Percentiles rank a stretch among this genome's conserved stretches.
phyloP scores from a whole-genome alignment of 192 early-diverging fungal genomes.

The Blastocladiella britannica region DNA sequence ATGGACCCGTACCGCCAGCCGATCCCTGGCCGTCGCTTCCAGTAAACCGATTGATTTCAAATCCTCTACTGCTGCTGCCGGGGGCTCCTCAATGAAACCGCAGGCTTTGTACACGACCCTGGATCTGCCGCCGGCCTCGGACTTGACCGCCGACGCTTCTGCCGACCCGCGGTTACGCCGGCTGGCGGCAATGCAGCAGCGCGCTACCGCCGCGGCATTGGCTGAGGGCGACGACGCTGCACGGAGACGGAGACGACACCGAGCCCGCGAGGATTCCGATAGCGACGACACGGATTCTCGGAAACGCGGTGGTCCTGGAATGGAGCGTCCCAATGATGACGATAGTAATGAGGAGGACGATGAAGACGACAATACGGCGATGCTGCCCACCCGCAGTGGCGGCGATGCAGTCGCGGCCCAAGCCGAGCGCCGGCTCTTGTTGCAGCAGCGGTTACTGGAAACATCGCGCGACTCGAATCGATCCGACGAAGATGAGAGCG shows the following conservation, averaged over 20 bases:
- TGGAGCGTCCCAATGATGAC: constrained; percentile 8
- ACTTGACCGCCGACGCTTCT: neutral
- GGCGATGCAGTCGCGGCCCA: neutral
- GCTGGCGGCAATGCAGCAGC: too few relatives aligned
- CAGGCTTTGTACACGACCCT: too few relatives aligned
- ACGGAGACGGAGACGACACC: neutral
- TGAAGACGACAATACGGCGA: constrained; percentile 2
- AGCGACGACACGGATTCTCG: constrained; percentile 3
- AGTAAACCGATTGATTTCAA: constrained; percentile 22
- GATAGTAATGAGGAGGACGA: constrained; percentile 13
- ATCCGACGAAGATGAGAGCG: constrained; percentile 19
- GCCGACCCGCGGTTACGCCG: neutral
- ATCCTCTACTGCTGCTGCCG: constrained; percentile 14
- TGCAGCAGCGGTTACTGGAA: too few relatives aligned
- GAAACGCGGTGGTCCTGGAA: constrained; percentile 11
- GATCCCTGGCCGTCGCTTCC: constrained; percentile 14
- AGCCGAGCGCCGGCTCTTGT: constrained; percentile 3
- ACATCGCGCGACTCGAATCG: constrained; percentile 1
- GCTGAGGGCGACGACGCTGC: neutral
- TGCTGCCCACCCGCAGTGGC: neutral
- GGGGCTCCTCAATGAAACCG: constrained; percentile 21
- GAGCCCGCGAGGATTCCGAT: neutral
- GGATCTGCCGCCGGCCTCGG: too few relatives aligned
- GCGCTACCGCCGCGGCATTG: neutral
- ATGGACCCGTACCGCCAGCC: constrained; percentile 5